Evolutionary conservation across 2,329 filamentous ascomycete genomes (phyloP), one percentile per base, ranked within the genome.

Genomic region (Botrytis sinoallii): DNA sequence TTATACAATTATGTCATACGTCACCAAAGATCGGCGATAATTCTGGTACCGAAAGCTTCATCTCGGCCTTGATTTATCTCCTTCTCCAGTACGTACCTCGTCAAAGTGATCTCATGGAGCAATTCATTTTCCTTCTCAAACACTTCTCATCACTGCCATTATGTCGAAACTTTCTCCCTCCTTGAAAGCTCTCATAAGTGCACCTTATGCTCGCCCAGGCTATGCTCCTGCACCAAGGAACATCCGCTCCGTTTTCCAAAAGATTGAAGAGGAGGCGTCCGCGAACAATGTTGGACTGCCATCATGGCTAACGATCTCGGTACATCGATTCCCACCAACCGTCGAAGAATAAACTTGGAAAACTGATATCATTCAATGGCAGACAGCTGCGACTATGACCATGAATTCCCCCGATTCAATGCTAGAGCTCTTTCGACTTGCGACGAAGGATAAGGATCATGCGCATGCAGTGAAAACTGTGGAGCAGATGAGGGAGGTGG

Each of bases 371-470:
- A 35, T 48, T 35, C 10, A 65, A 25, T 44, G 16, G 67, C 70
- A 93, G 90, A 92, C 93, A 0, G 93, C 93, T 46, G 91, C 93
- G 29, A 94, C 93, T 2, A 93, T 95, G 84, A 96, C 93, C 1
- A 89, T 96, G 85, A 96, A 97, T 84, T 94, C 93, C 2, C 93
- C 93, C 38, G 91, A 92, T 73, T 92, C 92, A 4, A 88, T 95
- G 77, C 83, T 88, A 6, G 83, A 87, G 35, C 87, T 95, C 20
- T 77, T 76, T 67, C 75, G 71, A 55, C 72, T 79, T 10, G 77
- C 77, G 6, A 80, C 79, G 9, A 70, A 74, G 16, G 76, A 78
- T 14, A 75, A 75, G 60, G 79, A 80, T 42, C 77, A 75, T 40
- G 67, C 63, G 42, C 72, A 79, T 40, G 68, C 76, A 14, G 77